phyloP scores from a whole-genome alignment of 345 rosid species.

The Lagerstroemia speciosa region DNA sequence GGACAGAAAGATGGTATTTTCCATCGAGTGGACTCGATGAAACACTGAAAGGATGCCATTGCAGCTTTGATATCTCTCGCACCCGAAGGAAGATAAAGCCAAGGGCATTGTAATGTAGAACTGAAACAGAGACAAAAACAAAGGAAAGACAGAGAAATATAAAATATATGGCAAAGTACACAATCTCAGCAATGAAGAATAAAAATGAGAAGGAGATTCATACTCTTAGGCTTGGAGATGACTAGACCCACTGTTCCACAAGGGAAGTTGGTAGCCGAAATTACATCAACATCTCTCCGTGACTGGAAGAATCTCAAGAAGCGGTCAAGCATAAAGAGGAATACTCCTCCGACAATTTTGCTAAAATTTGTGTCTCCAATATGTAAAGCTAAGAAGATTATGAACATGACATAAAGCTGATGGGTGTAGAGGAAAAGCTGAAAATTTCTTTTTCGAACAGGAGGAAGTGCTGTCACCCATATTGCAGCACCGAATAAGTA shows the following conservation, averaged over 20 bases:
- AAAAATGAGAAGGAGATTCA: not conserved
- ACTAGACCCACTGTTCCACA: conserved; percentile 35
- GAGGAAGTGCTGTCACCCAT: conserved; percentile 37
- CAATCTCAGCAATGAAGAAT: not conserved
- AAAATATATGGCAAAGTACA: not conserved
- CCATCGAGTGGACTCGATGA: conserved; percentile 43
- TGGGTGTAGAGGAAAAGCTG: conserved; percentile 46
- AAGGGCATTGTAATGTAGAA: conserved; percentile 34
- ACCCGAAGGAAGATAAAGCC: conserved; percentile 38
- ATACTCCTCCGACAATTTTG: conserved; percentile 28
- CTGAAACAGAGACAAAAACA: conserved; percentile 11
- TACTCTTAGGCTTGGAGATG: conserved; percentile 32
- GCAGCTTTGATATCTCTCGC: conserved; percentile 31
- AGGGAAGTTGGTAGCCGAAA: conserved; percentile 34
- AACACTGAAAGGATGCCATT: conserved; percentile 51
- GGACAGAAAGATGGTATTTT: conserved; percentile 26
- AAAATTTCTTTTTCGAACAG: conserved; percentile 30
- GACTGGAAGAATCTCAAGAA: conserved; percentile 43
- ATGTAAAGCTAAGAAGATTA: conserved; percentile 37
- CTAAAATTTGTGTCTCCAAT: conserved; percentile 32
- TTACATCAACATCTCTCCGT: conserved; percentile 24
- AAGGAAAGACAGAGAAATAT: not conserved
- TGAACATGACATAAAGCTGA: conserved; percentile 38
- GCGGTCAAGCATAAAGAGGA: conserved; percentile 38
- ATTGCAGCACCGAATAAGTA: conserved; percentile 30